Evolutionary conservation across 1,284 basidiomycete genomes (phyloP).

Genomic region (Anthracocystis panici-leucophaei): DNA sequence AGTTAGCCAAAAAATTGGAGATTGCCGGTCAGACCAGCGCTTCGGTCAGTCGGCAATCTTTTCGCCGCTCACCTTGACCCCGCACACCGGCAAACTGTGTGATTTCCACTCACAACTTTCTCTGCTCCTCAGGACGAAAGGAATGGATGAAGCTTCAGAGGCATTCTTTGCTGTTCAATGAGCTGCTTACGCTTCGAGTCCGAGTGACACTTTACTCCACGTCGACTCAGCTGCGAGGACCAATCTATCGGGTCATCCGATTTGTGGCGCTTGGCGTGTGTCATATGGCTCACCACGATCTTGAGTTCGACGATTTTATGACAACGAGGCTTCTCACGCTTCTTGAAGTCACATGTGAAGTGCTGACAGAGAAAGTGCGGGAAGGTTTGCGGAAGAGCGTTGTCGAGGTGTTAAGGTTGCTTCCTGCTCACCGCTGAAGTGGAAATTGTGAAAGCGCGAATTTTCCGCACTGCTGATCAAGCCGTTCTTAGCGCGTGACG

Average conservation of each 20-base stretch:
- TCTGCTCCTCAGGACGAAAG: too few species aligned
- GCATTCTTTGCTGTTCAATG: neutral
- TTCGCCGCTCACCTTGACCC: conserved; percentile 20
- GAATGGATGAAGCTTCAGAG: too few species aligned
- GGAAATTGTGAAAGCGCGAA: neutral
- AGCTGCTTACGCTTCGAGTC: neutral
- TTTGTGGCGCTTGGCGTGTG: neutral
- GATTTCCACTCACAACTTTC: too few species aligned
- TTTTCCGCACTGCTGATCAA: neutral
- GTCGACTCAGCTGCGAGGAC: neutral
- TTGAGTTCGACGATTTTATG: neutral
- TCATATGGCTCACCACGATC: neutral
- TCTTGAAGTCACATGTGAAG: neutral
- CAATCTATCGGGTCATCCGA: neutral
- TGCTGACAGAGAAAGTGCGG: too few species aligned
- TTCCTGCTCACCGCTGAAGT: too few species aligned
- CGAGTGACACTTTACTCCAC: too few species aligned
- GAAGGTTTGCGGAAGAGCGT: neutral
- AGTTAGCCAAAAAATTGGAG: conserved; percentile 8
- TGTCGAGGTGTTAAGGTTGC: neutral
- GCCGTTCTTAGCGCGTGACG: neutral
- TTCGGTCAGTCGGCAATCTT: conserved; percentile 37
- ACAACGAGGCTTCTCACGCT: neutral
- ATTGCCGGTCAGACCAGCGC: conserved; percentile 26
- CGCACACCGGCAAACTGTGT: conserved; percentile 45